Base-by-base conservation (phyloP, 1,284 basidiomycete genomes). In the Sanghuangporus weigelae region DNA sequence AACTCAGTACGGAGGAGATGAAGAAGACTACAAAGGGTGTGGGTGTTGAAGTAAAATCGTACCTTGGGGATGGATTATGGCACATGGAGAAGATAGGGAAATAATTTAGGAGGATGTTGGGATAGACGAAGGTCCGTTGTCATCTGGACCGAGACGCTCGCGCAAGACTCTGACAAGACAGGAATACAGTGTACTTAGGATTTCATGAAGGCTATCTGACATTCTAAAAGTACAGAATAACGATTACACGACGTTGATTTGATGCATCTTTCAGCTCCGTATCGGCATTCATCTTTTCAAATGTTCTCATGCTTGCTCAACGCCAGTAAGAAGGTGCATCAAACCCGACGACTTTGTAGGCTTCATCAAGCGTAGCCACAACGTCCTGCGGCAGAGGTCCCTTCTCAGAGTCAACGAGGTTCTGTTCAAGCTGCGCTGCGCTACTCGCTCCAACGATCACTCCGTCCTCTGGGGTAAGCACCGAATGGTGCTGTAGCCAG, bases 11-110 rank as follows among this genome's bases (percentile, higher is more conserved):
- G 36, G 94, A 95, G 71, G 95, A 98, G 59, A 96, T 99, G 74
- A 85, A 86, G 74, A 84, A 81, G 74, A 79, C 93, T 35, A 97
- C 95, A 72, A 98, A 98, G 76, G 94, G 88, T 46, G 84, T 95
- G 46, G 96, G 88, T 0, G 93, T 98, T 23, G 96, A 98, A 76
- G 90, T 92, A 35, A 79, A 90, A 35, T 86, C 89, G 60, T 90
- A 91, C 77, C 78, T 93, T 62, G 96, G 96, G 14, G 96, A 98
- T 74, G 94, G 96, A 71, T 75, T 97, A 44, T 97, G 95, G 95
- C 83, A 82, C 64, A 69, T 92, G 60, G 83, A 89, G 74, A 58
- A 31, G 10, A 57, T 59, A 42, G 42, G 62, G 5, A 58, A 58
- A 51, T 51, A 16, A 46, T 59, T 31, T 39, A 7, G 19, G 7